These are phyloP conservation scores for sorghum (Sorghum bicolor) DNA, from an alignment of 176 grass and related monocot genomes.

Conservation along the genomic window Sorghum_bicolor_NCBIv3 NC_012872.2:60724001-60724500, in stretches of 20 bases:
- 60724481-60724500: background rate
- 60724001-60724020: slow-evolving; percentile 61
- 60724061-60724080: slow-evolving; percentile 97
- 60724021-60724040: slow-evolving; percentile 70
- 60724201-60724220: slow-evolving; percentile 7
- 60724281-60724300: too few species aligned
- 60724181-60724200: background rate
- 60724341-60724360: too few species aligned
- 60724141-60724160: slow-evolving; percentile 18
- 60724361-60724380: too few species aligned
- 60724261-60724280: background rate
- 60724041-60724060: slow-evolving; percentile 85
- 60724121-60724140: background rate
- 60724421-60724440: background rate
- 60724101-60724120: slow-evolving; percentile 24
- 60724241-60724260: background rate
- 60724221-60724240: background rate
- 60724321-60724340: too few species aligned
- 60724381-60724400: too few species aligned
- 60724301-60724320: too few species aligned
- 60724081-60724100: slow-evolving; percentile 86
- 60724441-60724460: background rate
- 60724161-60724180: background rate
- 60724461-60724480: background rate
- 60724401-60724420: background rate